Evolutionary conservation across 345 rosid genomes (phyloP).

Genomic region (Hibiscus trionum): DNA sequence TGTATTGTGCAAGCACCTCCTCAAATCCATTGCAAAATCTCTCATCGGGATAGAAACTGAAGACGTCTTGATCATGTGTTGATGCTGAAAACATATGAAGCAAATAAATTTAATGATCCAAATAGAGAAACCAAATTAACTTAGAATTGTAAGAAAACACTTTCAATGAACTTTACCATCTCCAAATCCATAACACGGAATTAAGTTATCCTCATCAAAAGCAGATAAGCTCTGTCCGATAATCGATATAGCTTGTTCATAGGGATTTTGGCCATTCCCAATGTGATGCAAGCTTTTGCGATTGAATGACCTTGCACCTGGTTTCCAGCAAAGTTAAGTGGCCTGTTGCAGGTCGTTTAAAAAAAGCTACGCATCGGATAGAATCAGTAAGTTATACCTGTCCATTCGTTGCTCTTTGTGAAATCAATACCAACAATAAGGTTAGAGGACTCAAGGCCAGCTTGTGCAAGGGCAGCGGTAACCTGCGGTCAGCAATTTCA

Average conservation of each 20-base stretch:
- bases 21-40: constrained; percentile 74
- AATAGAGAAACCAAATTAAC: background rate
- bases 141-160: background rate
- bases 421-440: constrained; percentile 88
- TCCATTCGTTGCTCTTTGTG: constrained; percentile 98
- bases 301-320: constrained; percentile 69
- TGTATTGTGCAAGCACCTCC: constrained; percentile 71
- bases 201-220: constrained; percentile 75
- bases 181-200: constrained; percentile 79
- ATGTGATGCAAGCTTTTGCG: constrained; percentile 58
- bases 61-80: constrained; percentile 91
- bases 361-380: background rate
- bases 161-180: constrained; percentile 35
- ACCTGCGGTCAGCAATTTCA: constrained; percentile 39
- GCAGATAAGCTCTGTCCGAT: constrained; percentile 68
- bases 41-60: constrained; percentile 65
- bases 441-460: constrained; percentile 90
- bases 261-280: constrained; percentile 53
- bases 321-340: constrained; percentile 17
- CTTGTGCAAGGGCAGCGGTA: constrained; percentile 24
- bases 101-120: constrained; percentile 18
- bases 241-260: constrained; percentile 74
- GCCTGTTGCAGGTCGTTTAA: background rate
- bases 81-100: constrained; percentile 41
- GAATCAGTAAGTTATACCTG: constrained; percentile 42